Evolutionary conservation across 345 rosid genomes (phyloP), one percentile per base, ranked within the genome.

Genomic region (Lagerstroemia speciosa): DNA sequence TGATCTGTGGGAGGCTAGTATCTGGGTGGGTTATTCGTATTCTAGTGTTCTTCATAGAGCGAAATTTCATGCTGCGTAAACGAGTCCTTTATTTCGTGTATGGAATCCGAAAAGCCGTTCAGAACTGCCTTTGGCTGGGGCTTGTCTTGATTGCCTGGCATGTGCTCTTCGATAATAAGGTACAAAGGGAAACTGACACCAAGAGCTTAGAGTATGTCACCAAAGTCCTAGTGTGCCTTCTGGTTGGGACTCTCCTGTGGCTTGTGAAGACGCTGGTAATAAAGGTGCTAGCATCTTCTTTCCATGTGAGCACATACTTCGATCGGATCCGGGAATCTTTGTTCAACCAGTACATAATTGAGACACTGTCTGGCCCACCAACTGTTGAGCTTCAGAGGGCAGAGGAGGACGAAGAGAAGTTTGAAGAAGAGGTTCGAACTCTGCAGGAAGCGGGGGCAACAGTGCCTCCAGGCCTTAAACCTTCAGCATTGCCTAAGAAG

Each of bases 71-170:
- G 27, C 38, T 85, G 75, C 80, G 98, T 1, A 91, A 93, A 72
- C 81, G 85, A 65, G 96, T 91, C 19, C 70, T 93, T 73, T 93
- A 91, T 78, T 93, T 93, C 52, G 97, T 93, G 9, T 93, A 93
- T 12, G 97, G 98, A 22, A 65, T 93, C 65, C 78, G 84, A 66
- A 85, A 78, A 65, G 84, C 90, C 2, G 98, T 93, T 20, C 96
- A 89, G 73, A 93, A 93, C 68, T 93, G 98, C 70, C 75, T 92
- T 6, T 93, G 98, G 98, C 41, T 91, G 65, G 92, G 97, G 64
- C 85, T 93, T 48, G 92, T 89, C 31, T 65, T 93, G 72, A 74
- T 89, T 31, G 87, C 90, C 10, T 93, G 98, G 98, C 89, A 84
- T 73, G 83, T 70, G 64, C 69, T 93, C 82, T 86, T 93, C 24